Percentiles rank a stretch among this genome's conserved stretches.
These are phyloP conservation scores for Cercospora janseana DNA, from an alignment of 2,329 filamentous ascomycete species.

Conservation along the genomic window DNA sequence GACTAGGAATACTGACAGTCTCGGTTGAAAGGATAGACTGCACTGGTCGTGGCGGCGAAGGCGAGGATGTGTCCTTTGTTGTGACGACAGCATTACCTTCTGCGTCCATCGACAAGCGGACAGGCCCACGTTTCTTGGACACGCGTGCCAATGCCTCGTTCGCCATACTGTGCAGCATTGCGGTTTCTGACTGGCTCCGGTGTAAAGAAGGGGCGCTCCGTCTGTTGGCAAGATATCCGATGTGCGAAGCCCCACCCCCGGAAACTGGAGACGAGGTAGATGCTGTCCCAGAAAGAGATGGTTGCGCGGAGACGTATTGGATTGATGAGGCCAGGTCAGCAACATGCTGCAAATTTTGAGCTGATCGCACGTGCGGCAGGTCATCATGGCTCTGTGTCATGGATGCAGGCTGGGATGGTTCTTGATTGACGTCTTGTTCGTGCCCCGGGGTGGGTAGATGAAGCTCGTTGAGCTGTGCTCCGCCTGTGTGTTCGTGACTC, in stretches of 20 bases:
- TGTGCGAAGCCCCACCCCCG: not conserved
- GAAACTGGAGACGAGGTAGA: not conserved
- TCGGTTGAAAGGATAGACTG: constrained; percentile 37
- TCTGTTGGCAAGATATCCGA: constrained; percentile 47
- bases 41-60: constrained; percentile 58
- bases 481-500: not conserved
- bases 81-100: constrained; percentile 90
- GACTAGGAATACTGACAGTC: constrained; percentile 41
- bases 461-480: not conserved
- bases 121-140: constrained; percentile 48
- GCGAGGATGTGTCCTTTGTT: constrained; percentile 64
- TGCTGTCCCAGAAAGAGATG: constrained; percentile 1
- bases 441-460: not conserved
- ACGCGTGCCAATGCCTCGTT: not conserved
- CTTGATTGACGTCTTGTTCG: not conserved
- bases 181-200: constrained; percentile 14
- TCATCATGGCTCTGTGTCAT: not conserved
- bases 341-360: not conserved
- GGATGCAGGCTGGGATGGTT: not conserved
- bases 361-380: not conserved
- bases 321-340: not conserved
- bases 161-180: constrained; percentile 2
- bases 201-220: constrained; percentile 44
- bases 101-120: constrained; percentile 78
- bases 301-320: not conserved